Evolutionary conservation across 441 rosid genomes (phyloP), one percentile per base, ranked within the genome.

Genomic region (Francoa sonchifolia): DNA sequence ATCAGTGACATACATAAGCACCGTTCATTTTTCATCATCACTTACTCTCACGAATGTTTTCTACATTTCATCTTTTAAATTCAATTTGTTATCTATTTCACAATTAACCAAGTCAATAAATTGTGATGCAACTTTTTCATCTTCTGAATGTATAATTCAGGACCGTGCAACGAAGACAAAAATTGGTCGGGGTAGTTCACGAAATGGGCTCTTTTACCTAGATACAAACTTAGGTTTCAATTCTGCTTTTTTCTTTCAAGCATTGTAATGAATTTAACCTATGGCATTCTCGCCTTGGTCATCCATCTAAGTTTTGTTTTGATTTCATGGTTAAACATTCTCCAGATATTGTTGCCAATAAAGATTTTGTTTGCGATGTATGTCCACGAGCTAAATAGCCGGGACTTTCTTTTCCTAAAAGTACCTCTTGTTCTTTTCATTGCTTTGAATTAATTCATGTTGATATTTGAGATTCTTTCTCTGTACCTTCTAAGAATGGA

Each of bases 391-490:
- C 27, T 9, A 36, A 48, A 19, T 20, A 35, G 7, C 3, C 7
- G 2, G 8, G 13, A 10, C 19, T 48, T 3, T 28, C 44, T 11
- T 36, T 48, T 38, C 11, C 27, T 1, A 19, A 15, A n/a, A 48
- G 28, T 19, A 8, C 3, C 0, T 35, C 5, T 10, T 25, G 18
- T 4, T 19, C 19, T 37, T 13, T 2, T n/a, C 5, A 6, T 3
- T 21, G 4, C 4, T 49, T 37, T 30, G 20, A 39, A 37, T 30
- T 38, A 14, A 19, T 39, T 13, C 46, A 19, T 20, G 5, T 14
- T 20, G 46, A 49, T 5, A 39, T 49, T 11, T 19, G 21, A 39
- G 46, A 39, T 9, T 2, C 18, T 4, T 49, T 11, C 19, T 43
- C 47, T 0, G 18, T 31, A 31, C 13, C 34, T 8, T n/a, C 35